Percentiles rank a stretch among this genome's conserved stretches.
Evolutionary conservation across 202 grass and related monocot species (phyloP).

Genomic region (Dendrocalamus latiflorus): DNA sequence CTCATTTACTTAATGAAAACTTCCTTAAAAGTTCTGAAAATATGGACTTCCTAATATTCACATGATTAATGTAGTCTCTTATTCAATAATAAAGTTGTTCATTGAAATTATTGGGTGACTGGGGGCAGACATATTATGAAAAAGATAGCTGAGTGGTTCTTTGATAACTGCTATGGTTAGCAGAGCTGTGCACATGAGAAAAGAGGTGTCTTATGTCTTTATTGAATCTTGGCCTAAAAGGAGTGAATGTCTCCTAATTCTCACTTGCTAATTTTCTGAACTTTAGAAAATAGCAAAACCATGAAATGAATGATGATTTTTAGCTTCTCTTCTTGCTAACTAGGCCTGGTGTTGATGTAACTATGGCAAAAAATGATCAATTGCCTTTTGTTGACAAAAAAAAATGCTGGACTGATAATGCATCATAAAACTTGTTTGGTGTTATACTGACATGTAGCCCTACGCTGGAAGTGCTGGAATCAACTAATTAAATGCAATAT

Average conservation of each 20-base stretch:
- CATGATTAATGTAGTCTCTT: too few relatives aligned
- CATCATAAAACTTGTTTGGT: neutral
- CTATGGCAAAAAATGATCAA: neutral
- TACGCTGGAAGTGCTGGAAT: neutral
- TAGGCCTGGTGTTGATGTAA: neutral
- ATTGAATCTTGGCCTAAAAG: neutral
- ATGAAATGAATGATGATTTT: neutral
- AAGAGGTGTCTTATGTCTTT: neutral
- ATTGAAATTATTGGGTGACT: too few relatives aligned
- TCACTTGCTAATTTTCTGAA: neutral
- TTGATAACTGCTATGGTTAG: neutral
- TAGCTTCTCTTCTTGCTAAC: neutral
- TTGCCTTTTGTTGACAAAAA: neutral
- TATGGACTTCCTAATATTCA: too few relatives aligned
- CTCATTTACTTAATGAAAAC: too few relatives aligned
- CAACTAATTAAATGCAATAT: neutral
- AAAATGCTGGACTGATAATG: constrained; percentile 1
- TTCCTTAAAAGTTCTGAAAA: too few relatives aligned
- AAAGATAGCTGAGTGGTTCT: neutral
- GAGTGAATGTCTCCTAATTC: neutral
- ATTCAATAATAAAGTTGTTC: too few relatives aligned
- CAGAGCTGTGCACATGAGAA: neutral
- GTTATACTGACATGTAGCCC: neutral
- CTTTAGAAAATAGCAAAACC: neutral
- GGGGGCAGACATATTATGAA: too few relatives aligned